These are phyloP conservation scores for Paraurostyla sp. DNA, from an alignment of 73 alveolate genomes.

Conservation along the genomic window DNA sequence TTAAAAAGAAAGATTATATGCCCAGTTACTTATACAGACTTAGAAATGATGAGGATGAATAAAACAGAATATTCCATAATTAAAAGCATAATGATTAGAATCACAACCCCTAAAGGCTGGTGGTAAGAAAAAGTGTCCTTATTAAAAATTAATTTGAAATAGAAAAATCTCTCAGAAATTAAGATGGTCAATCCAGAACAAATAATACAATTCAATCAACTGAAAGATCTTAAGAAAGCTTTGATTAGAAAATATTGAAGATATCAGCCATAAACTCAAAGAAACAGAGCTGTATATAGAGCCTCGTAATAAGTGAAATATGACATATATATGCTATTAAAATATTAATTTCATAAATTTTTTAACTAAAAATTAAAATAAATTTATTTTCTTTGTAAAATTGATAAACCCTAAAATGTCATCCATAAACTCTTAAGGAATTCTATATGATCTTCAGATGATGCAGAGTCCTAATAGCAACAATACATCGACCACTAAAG, in stretches of 20 bases:
- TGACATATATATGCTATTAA: no score
- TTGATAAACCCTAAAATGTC: neutral
- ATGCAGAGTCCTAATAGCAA: neutral
- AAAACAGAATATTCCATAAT: neutral
- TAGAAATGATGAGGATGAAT: neutral
- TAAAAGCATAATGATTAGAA: neutral
- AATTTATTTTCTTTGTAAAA: no score
- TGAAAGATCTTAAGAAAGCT: slow-evolving; percentile 8
- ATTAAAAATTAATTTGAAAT: neutral
- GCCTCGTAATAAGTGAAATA: no score
- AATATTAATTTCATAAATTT: no score
- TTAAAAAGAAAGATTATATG: neutral
- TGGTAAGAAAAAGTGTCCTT: slow-evolving; percentile 20
- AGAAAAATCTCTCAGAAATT: neutral
- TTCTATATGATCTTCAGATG: neutral
- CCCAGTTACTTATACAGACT: neutral
- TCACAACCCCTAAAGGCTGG: neutral
- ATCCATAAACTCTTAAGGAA: neutral
- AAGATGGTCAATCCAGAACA: slow-evolving; percentile 7
- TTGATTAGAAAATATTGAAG: neutral
- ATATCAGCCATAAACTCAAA: neutral
- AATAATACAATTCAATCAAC: slow-evolving; percentile 1
- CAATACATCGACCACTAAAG: slow-evolving; percentile 20
- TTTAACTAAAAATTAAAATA: no score
- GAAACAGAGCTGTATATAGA: no score